Evolutionary conservation across 208 protist genomes (phyloP).

Genomic region (Perkinsela sp.): DNA sequence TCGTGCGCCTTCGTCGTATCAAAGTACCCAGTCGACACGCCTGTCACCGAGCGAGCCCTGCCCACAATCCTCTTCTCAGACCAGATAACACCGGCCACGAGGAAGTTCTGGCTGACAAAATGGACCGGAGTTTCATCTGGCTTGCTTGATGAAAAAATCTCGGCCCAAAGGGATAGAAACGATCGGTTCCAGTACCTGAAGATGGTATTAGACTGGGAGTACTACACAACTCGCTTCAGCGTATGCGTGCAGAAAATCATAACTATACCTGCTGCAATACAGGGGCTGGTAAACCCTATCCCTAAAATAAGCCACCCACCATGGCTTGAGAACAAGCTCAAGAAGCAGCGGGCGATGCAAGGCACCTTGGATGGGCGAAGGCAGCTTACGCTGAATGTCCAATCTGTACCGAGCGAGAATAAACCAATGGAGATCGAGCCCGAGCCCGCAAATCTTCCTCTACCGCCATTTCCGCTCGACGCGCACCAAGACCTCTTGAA

Average conservation of each 20-base stretch:
- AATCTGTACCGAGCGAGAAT: no score
- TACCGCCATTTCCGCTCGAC: no score
- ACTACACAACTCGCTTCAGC: constrained; percentile 88
- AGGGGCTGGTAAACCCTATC: constrained; percentile 83
- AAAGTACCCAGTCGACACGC: constrained; percentile 63
- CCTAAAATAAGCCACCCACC: constrained; percentile 84
- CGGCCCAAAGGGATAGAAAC: constrained; percentile 5
- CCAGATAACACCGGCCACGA: constrained; percentile 23
- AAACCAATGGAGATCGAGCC: no score
- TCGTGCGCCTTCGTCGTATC: constrained; percentile 89
- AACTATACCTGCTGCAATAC: constrained; percentile 92
- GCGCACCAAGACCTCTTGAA: no score
- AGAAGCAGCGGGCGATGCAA: constrained; percentile 15
- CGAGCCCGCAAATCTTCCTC: no score
- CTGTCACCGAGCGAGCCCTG: constrained; percentile 89
- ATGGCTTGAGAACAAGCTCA: constrained; percentile 78
- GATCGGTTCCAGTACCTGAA: constrained; percentile 29
- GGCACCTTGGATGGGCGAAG: no score
- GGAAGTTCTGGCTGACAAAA: constrained; percentile 70
- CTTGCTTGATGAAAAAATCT: constrained; percentile 5
- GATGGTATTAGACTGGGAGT: constrained; percentile 94
- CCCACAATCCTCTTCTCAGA: constrained; percentile 86
- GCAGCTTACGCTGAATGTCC: no score
- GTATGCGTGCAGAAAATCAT: constrained; percentile 96
- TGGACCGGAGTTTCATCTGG: constrained; percentile 64